A percentile compares a stretch with the other conserved stretches of the same genome.
phyloP scores from a whole-genome alignment of 164 flowering plant species.

The Chimonanthus praecox region DNA sequence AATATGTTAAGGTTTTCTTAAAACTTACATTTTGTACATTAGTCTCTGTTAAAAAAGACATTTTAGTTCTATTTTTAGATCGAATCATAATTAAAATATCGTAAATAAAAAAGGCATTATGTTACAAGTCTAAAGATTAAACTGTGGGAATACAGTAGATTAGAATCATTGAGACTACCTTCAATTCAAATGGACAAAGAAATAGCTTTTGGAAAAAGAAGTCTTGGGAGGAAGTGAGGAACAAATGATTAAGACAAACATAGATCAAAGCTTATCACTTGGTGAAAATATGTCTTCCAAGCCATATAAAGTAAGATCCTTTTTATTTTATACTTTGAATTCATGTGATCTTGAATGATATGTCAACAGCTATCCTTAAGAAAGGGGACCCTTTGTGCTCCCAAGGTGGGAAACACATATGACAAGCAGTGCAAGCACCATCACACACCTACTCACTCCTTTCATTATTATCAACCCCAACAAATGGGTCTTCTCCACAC shows the following conservation, averaged over 20 bases:
- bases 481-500: constrained; percentile 25
- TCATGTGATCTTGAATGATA: constrained; percentile 25
- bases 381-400: constrained; percentile 39
- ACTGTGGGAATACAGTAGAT: neutral
- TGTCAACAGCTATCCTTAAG: constrained; percentile 41
- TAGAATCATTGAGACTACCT: neutral
- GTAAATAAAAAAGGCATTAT: too few species aligned
- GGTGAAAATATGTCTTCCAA: constrained; percentile 17
- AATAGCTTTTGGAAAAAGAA: constrained; percentile 9
- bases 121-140: too few species aligned
- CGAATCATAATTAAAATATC: too few species aligned
- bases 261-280: constrained; percentile 17
- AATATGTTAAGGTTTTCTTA: too few species aligned
- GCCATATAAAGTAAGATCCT: constrained; percentile 14
- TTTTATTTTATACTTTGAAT: constrained; percentile 12
- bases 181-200: neutral
- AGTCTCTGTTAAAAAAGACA: too few species aligned
- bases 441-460: constrained; percentile 36
- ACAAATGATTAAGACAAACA: constrained; percentile 22
- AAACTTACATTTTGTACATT: too few species aligned
- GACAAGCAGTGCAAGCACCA: constrained; percentile 46
- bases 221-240: neutral
- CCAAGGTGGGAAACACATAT: constrained; percentile 51
- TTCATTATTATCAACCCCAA: constrained; percentile 27
- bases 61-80: too few species aligned